phyloP scores from a whole-genome alignment of 192 early-diverging fungal species.

The Rhizophlyctis rosea region DNA sequence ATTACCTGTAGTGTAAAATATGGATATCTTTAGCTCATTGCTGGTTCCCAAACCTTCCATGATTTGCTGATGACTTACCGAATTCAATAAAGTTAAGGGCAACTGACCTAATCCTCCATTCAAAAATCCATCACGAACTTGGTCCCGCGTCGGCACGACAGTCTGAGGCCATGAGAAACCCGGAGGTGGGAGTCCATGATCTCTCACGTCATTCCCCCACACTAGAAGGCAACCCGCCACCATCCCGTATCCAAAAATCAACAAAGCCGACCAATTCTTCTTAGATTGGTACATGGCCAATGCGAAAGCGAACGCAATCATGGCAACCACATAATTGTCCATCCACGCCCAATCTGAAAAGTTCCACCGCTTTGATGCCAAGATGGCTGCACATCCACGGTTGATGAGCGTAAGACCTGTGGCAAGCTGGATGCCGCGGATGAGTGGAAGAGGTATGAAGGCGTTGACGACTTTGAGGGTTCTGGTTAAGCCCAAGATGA shows the following conservation, averaged over 20 bases:
- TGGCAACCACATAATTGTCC: constrained; percentile 74
- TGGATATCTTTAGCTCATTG: neutral
- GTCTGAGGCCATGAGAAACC: constrained; percentile 31
- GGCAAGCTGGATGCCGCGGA: constrained; percentile 80
- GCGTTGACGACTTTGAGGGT: constrained; percentile 66
- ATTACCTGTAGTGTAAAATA: constrained; percentile 36
- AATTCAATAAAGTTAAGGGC: constrained; percentile 82
- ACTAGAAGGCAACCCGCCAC: constrained; percentile 64
- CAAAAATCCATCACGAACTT: constrained; percentile 72
- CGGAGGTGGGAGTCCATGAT: constrained; percentile 30
- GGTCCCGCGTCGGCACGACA: constrained; percentile 57
- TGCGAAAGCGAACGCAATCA: constrained; percentile 65
- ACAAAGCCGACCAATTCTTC: constrained; percentile 64
- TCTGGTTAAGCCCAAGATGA: constrained; percentile 66
- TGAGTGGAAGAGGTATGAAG: constrained; percentile 66
- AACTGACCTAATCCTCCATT: constrained; percentile 83
- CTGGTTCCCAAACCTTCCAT: neutral
- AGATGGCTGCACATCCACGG: constrained; percentile 58
- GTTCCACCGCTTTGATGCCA: constrained; percentile 51
- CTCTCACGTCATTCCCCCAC: constrained; percentile 34
- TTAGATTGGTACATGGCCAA: constrained; percentile 64
- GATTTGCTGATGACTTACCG: constrained; percentile 39
- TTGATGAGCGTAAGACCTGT: constrained; percentile 67
- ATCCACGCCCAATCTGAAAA: constrained; percentile 57
- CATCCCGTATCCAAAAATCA: constrained; percentile 70